Evolutionary conservation across 2,329 filamentous ascomycete genomes (phyloP), one percentile per base, ranked within the genome.

Genomic region (Gliomastix tumulicola): DNA sequence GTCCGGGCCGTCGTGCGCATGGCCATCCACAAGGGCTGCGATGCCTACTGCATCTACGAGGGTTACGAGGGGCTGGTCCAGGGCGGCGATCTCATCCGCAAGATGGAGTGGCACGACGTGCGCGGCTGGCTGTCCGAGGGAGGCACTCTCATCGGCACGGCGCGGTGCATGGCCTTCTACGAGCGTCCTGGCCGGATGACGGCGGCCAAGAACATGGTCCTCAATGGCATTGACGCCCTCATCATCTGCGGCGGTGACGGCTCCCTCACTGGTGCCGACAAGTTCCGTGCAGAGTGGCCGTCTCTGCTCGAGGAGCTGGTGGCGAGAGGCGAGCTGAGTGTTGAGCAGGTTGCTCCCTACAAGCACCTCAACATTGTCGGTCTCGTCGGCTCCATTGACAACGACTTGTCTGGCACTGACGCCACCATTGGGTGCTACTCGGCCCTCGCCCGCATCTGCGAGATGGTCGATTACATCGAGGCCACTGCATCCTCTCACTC

Each of bases 221-320:
- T 88, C 42, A 80, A 87, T 48, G 92, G 92, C 55, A 97, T 98
- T 48, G 88, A 98, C 57, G 92, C 92, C 37, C 72, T 98, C 50
- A 84, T 98, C 51, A 94, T 98, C 56, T 97, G 90, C 60, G 92
- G 92, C 58, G 92, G 92, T 66, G 92, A 98, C 58, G 92, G 92
- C 44, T 94, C 88, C 46, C 74, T 98, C 53, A 98, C 92, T 10
- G 92, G 92, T 55, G 92, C 92, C 37, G 92, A 98, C 69, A 82
- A 79, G 54, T 97, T 98, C 67, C 79, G 92, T 44, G 69, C 76
- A 35, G 92, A 98, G 59, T 98, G 92, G 92, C 87, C 89, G 4
- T 79, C 84, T 30, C 71, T 98, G 45, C 61, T 98, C 41, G 69
- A 86, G 36, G 92, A 98, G 68, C 75, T 98, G 43, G 84, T 97